A percentile compares a stretch with the other conserved stretches of the same genome.
Conservation (phyloP, 2,329 filamentous ascomycete genomes). For the Trichoderma simmonsii region DNA sequence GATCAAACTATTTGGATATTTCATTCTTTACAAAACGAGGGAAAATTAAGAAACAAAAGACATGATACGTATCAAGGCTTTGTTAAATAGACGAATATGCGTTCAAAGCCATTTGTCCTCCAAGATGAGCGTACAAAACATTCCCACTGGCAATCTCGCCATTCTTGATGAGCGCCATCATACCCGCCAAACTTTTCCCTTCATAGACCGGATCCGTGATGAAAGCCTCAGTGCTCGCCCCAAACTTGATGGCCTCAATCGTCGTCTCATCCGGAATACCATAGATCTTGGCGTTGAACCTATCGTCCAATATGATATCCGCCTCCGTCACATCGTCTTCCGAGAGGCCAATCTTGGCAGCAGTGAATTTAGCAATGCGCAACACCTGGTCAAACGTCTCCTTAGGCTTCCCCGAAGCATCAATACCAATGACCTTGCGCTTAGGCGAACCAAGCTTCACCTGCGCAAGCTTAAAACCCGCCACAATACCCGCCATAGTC, state of each 20-base stretch:
- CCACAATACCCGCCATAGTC: conserved; percentile 69
- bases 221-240: conserved; percentile 65
- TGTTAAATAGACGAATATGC: conserved; percentile 46
- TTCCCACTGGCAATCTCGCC: conserved; percentile 63
- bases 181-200: conserved; percentile 69
- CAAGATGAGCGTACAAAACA: conserved; percentile 68
- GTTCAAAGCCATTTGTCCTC: conserved; percentile 67
- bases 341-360: conserved; percentile 57
- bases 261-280: conserved; percentile 65
- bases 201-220: conserved; percentile 76
- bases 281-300: conserved; percentile 65
- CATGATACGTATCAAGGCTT: neutral
- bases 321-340: conserved; percentile 58
- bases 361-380: conserved; percentile 63
- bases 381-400: conserved; percentile 65
- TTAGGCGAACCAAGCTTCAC: conserved; percentile 38
- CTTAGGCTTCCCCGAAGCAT: conserved; percentile 42
- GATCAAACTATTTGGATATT: neutral
- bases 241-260: conserved; percentile 65
- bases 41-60: neutral
- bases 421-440: conserved; percentile 63
- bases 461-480: conserved; percentile 65
- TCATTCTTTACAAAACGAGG: neutral
- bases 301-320: conserved; percentile 58
- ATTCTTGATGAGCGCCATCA: conserved; percentile 65